Evolutionary conservation across 2,329 filamentous ascomycete species (phyloP).

Genomic region (Botryotinia convoluta): DNA sequence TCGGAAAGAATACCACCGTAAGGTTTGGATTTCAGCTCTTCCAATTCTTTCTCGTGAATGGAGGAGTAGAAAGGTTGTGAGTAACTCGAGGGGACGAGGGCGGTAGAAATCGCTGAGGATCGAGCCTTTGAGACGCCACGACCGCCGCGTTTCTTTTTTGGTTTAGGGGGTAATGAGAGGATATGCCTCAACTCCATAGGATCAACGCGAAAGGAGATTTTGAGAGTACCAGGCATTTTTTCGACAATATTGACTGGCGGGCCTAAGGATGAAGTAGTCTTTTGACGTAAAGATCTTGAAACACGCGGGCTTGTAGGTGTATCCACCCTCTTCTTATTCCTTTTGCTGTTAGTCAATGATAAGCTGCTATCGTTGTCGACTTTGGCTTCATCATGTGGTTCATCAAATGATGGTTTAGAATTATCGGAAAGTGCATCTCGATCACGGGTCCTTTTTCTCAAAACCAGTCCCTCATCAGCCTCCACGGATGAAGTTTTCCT

Average conservation of each 20-base stretch:
- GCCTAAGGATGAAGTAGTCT: constrained; percentile 43
- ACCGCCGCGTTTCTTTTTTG: constrained; percentile 50
- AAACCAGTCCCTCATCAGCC: constrained; percentile 51
- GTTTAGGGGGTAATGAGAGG: constrained; percentile 56
- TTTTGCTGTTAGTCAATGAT: constrained; percentile 26
- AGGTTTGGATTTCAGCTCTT: constrained; percentile 87
- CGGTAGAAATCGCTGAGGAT: constrained; percentile 37
- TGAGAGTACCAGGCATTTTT: constrained; percentile 40
- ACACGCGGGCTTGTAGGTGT: constrained; percentile 42
- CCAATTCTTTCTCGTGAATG: constrained; percentile 83
- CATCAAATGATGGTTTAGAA: constrained; percentile 23
- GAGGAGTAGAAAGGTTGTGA: constrained; percentile 45
- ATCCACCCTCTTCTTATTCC: constrained; percentile 21
- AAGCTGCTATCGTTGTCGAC: constrained; percentile 20
- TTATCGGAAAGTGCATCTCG: constrained; percentile 28
- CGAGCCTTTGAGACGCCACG: constrained; percentile 43
- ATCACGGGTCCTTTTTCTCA: constrained; percentile 49
- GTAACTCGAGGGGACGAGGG: constrained; percentile 29
- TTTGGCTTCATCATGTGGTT: constrained; percentile 23
- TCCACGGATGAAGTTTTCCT: constrained; percentile 75
- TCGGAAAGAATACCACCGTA: constrained; percentile 93
- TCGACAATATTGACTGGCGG: constrained; percentile 43
- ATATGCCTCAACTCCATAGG: constrained; percentile 59
- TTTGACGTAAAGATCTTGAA: constrained; percentile 58
- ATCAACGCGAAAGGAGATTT: constrained; percentile 59